These are phyloP conservation scores for Yamadazyma ubonensis DNA, from an alignment of 805 yeast species.

Conservation along the genomic window DNA sequence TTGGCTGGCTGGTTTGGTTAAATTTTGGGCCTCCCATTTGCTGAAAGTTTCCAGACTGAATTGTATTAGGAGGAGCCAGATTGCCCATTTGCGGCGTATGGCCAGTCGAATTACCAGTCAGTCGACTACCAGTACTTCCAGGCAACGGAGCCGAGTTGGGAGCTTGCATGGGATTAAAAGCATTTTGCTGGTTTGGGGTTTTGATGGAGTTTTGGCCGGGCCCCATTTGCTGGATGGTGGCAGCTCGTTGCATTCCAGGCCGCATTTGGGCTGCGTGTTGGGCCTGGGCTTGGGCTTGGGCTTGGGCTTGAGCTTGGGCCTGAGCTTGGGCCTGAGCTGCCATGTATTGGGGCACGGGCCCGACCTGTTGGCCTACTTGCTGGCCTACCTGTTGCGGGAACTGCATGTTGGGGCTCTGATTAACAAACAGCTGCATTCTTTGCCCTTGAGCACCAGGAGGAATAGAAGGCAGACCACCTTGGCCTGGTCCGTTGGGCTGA, in stretches of 20 bases:
- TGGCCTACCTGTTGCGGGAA: constrained; percentile 10
- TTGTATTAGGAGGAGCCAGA: constrained; percentile 20
- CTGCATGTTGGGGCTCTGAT: constrained; percentile 15
- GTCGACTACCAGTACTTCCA: constrained; percentile 10
- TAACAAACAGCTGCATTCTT: constrained; percentile 14
- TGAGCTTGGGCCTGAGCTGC: constrained; percentile 11
- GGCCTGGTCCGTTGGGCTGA: constrained; percentile 7
- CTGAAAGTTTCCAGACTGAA: constrained; percentile 3
- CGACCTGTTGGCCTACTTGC: background rate
- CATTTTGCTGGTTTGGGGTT: constrained; percentile 11
- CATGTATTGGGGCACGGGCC: constrained; percentile 6
- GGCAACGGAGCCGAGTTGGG: constrained; percentile 27
- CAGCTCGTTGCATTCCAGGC: constrained; percentile 22
- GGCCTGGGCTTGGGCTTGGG: constrained; percentile 4
- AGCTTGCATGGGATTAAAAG: constrained; percentile 14
- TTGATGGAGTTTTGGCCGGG: constrained; percentile 4
- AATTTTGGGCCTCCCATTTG: constrained; percentile 5
- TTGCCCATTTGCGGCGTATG: constrained; percentile 32
- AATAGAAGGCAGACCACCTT: constrained; percentile 1
- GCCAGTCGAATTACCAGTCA: constrained; percentile 23
- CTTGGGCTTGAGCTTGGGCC: constrained; percentile 8
- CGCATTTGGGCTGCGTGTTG: constrained; percentile 8
- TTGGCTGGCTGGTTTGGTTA: background rate
- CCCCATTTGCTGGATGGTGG: constrained; percentile 22
- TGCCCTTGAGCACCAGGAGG: constrained; percentile 7